phyloP scores from a whole-genome alignment of 1,139 yeast genomes.

The Hansenula anomala region DNA sequence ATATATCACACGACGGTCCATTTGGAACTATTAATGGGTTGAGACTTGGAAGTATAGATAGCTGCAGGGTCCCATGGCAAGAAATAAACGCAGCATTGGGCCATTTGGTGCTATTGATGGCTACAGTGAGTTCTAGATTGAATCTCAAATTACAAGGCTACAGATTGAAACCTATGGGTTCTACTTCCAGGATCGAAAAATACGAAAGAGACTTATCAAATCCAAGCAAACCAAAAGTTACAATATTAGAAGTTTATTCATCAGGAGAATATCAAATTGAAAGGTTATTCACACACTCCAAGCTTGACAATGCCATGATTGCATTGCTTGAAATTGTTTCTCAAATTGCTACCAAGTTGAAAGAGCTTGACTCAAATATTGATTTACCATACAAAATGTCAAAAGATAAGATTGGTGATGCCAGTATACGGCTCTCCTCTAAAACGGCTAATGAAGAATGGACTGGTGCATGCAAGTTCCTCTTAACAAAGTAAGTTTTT shows the following conservation, averaged over 20 bases:
- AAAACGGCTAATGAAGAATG: conserved; percentile 67
- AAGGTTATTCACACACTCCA: conserved; percentile 63
- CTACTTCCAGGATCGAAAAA: conserved; percentile 74
- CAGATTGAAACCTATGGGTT: conserved; percentile 76
- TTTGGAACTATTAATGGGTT: conserved; percentile 88
- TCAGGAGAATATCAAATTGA: conserved; percentile 29
- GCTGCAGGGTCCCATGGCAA: conserved; percentile 71
- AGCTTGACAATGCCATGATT: conserved; percentile 72
- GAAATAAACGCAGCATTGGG: conserved; percentile 94
- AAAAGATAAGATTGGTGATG: conserved; percentile 72
- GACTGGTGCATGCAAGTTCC: conserved; percentile 85
- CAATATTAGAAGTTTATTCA: conserved; percentile 15
- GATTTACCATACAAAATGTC: conserved; percentile 68
- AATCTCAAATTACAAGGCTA: conserved; percentile 54
- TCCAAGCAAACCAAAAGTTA: conserved; percentile 22
- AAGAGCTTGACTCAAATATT: conserved; percentile 45
- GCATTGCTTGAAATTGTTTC: conserved; percentile 61
- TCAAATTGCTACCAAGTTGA: conserved; percentile 50
- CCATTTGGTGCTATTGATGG: conserved; percentile 64
- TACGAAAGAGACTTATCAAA: conserved; percentile 32
- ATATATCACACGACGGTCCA: conserved; percentile 75
- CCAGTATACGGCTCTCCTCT: conserved; percentile 66
- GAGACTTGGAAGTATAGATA: conserved; percentile 62
- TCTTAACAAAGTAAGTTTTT: conserved; percentile 51
- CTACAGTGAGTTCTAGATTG: conserved; percentile 59